Percentiles rank a stretch among this genome's conserved stretches.
Evolutionary conservation across 108 stramenopile species (phyloP).

Genomic region (Pseudonitzschia multistriata): DNA sequence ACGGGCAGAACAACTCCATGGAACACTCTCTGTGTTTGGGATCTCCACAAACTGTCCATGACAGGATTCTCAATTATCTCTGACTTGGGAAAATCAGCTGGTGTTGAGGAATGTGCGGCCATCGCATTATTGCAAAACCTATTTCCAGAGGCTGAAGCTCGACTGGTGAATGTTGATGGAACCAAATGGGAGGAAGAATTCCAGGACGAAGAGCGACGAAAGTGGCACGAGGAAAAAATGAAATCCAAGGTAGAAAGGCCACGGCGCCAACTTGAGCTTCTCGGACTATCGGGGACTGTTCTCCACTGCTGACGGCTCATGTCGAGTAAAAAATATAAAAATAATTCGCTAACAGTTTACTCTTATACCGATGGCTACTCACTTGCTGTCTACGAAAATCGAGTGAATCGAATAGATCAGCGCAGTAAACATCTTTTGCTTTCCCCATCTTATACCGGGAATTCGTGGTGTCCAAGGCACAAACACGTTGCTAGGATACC

Average conservation of each 20-base stretch:
- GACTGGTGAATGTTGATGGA: conserved; percentile 52
- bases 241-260: conserved; percentile 74
- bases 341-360: too few relatives aligned
- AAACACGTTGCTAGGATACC: conserved; percentile 91
- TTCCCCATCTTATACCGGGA: conserved; percentile 21
- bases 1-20: conserved; percentile 77
- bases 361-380: too few relatives aligned
- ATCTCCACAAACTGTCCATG: conserved; percentile 71
- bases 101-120: conserved; percentile 87
- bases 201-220: conserved; percentile 65
- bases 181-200: conserved; percentile 61
- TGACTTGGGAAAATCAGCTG: conserved; percentile 31
- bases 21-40: conserved; percentile 95
- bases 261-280: conserved; percentile 57
- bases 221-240: conserved; percentile 94
- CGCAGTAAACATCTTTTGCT: neutral
- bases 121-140: conserved; percentile 75
- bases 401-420: neutral
- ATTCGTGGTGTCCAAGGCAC: conserved; percentile 91
- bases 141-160: conserved; percentile 53
- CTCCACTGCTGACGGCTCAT: conserved; percentile 22
- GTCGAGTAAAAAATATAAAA: neutral
- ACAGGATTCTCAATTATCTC: conserved; percentile 81
- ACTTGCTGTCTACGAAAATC: too few relatives aligned
- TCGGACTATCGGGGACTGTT: conserved; percentile 42